A percentile compares a stretch with the other conserved stretches of the same genome.
Conservation (phyloP, 345 rosid species). For the Noccaea bulbosa region DNA sequence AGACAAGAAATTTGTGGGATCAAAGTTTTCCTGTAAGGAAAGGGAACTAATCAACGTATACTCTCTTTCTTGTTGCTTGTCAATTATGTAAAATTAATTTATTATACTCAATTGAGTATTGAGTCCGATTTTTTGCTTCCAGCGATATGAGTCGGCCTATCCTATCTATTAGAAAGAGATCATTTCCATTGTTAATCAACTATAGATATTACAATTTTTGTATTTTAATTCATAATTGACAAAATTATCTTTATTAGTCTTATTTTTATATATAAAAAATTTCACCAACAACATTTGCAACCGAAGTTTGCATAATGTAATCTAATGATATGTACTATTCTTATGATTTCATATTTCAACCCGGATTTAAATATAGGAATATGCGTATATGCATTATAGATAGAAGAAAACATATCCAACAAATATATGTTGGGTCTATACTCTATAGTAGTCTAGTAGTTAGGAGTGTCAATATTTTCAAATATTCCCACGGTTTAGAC, state of each 20-base stretch:
- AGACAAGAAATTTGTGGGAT: conserved; percentile 43
- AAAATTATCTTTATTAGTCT: too few species aligned
- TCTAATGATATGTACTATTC: not conserved
- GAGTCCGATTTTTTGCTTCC: too few species aligned
- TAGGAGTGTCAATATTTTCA: not conserved
- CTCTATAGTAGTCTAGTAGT: too few species aligned
- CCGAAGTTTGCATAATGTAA: too few species aligned
- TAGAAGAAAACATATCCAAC: not conserved
- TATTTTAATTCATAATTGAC: too few species aligned
- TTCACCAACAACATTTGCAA: too few species aligned
- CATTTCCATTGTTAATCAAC: too few species aligned
- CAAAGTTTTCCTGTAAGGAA: conserved; percentile 29
- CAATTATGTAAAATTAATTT: not conserved
- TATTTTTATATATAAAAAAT: too few species aligned
- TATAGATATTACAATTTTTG: too few species aligned
- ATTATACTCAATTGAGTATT: not conserved
- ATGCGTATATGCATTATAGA: not conserved
- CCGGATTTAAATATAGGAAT: not conserved
- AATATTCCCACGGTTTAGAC: not conserved
- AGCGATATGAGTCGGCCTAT: too few species aligned
- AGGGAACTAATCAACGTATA: conserved; percentile 20
- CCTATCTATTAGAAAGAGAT: too few species aligned
- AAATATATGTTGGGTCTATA: not conserved
- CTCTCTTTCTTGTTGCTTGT: conserved; percentile 8
- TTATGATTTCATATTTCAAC: not conserved